Conservation (phyloP, 2,329 filamentous ascomycete genomes). For the Hymenoscyphus albidus region DNA sequence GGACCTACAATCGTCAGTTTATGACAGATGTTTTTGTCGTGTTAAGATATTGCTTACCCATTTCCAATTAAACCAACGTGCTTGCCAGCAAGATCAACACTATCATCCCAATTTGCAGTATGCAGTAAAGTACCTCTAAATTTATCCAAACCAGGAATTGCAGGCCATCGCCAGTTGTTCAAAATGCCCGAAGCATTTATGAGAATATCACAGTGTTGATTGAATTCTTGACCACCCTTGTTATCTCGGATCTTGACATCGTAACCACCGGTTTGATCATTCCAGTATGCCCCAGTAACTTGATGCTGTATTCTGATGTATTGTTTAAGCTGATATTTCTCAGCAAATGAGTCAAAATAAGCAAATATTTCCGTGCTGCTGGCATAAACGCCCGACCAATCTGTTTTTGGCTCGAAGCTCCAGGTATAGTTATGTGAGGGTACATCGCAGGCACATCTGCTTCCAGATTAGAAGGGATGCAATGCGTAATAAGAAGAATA, state of each 20-base stretch:
- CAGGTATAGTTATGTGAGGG: constrained; percentile 53
- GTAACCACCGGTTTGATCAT: constrained; percentile 48
- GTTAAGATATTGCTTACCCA: constrained; percentile 44
- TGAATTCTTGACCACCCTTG: constrained; percentile 33
- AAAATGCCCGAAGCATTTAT: constrained; percentile 24
- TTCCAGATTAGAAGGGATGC: constrained; percentile 37
- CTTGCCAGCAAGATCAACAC: constrained; percentile 47
- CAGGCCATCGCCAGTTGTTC: constrained; percentile 50
- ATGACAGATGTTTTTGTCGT: constrained; percentile 13
- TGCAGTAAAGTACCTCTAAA: constrained; percentile 53
- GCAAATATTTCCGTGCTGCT: constrained; percentile 54
- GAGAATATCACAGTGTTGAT: constrained; percentile 22
- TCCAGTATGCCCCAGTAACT: constrained; percentile 51
- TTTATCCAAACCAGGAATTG: constrained; percentile 45
- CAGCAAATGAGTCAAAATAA: constrained; percentile 49
- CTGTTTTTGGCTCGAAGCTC: constrained; percentile 54
- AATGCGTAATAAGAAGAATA: constrained; percentile 28
- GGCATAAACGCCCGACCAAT: constrained; percentile 55
- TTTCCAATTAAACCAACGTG: constrained; percentile 54
- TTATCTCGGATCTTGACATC: constrained; percentile 39
- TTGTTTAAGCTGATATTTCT: constrained; percentile 50
- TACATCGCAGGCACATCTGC: constrained; percentile 49
- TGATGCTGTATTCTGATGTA: constrained; percentile 54
- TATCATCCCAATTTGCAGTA: constrained; percentile 51
- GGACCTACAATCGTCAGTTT: constrained; percentile 28